Conservation (phyloP, 2,329 filamentous ascomycete species). For the Fusarium sp. region DNA sequence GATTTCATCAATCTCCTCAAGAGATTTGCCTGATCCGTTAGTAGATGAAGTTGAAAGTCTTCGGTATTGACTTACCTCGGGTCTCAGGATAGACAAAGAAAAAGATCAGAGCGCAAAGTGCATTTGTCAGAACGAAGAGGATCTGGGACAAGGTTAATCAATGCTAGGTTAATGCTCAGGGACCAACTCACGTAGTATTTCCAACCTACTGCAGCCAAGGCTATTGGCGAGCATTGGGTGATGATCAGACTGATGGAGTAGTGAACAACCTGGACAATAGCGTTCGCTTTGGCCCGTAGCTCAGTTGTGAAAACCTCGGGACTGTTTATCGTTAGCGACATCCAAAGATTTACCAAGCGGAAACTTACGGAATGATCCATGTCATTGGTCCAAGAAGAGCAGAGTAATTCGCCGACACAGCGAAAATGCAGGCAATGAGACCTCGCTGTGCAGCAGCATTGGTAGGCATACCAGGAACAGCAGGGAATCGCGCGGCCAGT, state of each 20-base stretch:
- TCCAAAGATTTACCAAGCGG: fast-evolving
- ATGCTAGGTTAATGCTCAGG: fast-evolving
- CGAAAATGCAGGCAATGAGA: slow-evolving; percentile 55
- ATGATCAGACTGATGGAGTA: slow-evolving; percentile 55
- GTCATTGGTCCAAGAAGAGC: slow-evolving; percentile 55
- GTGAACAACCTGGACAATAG: slow-evolving; percentile 54
- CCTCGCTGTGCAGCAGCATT: slow-evolving; percentile 53
- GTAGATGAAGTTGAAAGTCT: fast-evolving
- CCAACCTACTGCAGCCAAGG: slow-evolving; percentile 53
- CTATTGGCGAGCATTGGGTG: slow-evolving; percentile 55
- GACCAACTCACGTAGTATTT: slow-evolving; percentile 51
- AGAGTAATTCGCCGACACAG: slow-evolving; percentile 49
- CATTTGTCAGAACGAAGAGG: slow-evolving; percentile 53
- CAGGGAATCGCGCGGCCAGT: slow-evolving; percentile 51
- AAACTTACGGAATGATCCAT: slow-evolving; percentile 55
- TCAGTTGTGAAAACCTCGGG: slow-evolving; percentile 56
- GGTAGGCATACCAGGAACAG: slow-evolving; percentile 49
- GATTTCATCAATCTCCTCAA: slow-evolving; percentile 55
- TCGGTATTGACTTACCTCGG: slow-evolving; percentile 41
- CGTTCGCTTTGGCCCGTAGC: slow-evolving; percentile 54
- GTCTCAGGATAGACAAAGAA: slow-evolving; percentile 53
- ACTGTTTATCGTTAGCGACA: slow-evolving; percentile 13
- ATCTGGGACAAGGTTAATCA: slow-evolving; percentile 40
- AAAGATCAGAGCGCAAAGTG: slow-evolving; percentile 51
- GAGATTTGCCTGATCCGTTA: slow-evolving; percentile 51